phyloP scores from a whole-genome alignment of 352 stramenopile species.

The Phytophthora palmivora region DNA sequence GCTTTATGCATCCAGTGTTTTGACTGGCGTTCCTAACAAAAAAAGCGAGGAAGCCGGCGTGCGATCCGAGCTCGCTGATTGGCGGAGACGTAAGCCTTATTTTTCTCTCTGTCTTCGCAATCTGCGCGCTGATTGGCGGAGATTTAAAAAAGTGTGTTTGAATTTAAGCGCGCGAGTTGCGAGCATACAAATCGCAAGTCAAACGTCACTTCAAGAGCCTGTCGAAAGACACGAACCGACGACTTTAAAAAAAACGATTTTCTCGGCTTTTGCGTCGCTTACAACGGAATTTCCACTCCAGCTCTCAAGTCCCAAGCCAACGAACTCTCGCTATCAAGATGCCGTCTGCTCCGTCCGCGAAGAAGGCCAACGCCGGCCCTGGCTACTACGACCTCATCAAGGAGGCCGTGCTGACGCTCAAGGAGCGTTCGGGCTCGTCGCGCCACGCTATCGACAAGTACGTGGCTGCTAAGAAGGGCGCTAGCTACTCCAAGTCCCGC shows the following conservation, averaged over 20 bases:
- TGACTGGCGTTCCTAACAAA: slow-evolving; percentile 29
- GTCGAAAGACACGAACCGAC: slow-evolving; percentile 27
- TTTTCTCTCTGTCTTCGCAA: slow-evolving; percentile 46
- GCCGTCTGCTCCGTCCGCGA: slow-evolving; percentile 53
- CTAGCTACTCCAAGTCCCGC: slow-evolving; percentile 78
- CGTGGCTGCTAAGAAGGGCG: slow-evolving; percentile 88
- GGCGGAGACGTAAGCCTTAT: slow-evolving; percentile 17
- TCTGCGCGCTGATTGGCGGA: slow-evolving; percentile 49
- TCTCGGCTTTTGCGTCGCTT: slow-evolving; percentile 21
- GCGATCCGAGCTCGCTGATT: slow-evolving; percentile 25
- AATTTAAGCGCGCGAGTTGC: slow-evolving; percentile 29
- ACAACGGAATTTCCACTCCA: slow-evolving; percentile 54
- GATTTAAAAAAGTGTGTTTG: slow-evolving; percentile 27
- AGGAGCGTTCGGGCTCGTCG: slow-evolving; percentile 92
- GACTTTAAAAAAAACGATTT: slow-evolving; percentile 20
- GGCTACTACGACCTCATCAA: slow-evolving; percentile 94
- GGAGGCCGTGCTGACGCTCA: slow-evolving; percentile 91
- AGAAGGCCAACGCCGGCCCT: slow-evolving; percentile 70
- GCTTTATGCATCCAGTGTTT: slow-evolving; percentile 23
- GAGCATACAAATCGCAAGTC: slow-evolving; percentile 32
- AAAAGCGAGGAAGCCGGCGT: slow-evolving; percentile 20
- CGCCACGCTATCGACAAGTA: slow-evolving; percentile 95
- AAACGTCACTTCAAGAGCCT: slow-evolving; percentile 30
- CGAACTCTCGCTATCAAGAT: slow-evolving; percentile 35
- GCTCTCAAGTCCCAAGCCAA: slow-evolving; percentile 28